phyloP scores from a whole-genome alignment of 179 eudicot species.

The Carnegiea gigantea region DNA sequence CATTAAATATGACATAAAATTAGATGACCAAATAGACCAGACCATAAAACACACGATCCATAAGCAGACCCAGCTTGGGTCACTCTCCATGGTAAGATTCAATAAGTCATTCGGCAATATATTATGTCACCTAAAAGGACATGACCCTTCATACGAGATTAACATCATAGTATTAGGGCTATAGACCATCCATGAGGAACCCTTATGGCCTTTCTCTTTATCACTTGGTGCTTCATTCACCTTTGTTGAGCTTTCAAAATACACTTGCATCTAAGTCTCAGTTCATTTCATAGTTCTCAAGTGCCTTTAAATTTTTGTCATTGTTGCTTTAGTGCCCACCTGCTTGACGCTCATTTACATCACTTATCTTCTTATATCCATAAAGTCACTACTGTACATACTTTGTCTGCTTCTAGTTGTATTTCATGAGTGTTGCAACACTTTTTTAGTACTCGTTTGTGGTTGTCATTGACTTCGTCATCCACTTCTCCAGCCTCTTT shows the following conservation, averaged over 20 bases:
- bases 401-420: neutral
- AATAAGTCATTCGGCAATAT: neutral
- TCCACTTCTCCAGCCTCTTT: neutral
- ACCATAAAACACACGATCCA: too few species aligned
- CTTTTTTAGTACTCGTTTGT: too few species aligned
- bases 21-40: too few species aligned
- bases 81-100: neutral
- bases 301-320: neutral
- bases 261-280: neutral
- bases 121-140: neutral
- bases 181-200: neutral
- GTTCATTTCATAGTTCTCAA: neutral
- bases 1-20: too few species aligned
- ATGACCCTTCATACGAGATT: neutral
- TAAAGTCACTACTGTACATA: neutral
- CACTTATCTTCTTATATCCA: neutral
- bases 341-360: neutral
- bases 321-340: neutral
- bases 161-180: neutral
- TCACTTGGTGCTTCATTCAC: neutral
- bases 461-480: neutral
- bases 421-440: neutral
- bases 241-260: neutral
- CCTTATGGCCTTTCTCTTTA: neutral
- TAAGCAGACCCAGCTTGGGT: neutral